phyloP scores from a whole-genome alignment of 345 rosid species.

The Balakata baccata region DNA sequence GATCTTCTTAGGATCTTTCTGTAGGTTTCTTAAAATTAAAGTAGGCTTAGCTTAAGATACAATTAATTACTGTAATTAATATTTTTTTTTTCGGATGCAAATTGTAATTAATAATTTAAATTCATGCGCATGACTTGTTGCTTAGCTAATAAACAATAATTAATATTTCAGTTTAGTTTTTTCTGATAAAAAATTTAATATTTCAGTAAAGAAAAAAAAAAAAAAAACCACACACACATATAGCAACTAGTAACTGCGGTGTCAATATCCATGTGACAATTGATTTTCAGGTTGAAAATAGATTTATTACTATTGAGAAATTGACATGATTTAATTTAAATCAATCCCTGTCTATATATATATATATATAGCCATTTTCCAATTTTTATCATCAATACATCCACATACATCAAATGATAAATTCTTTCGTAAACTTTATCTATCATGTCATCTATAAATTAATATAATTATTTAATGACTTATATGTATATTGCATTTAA shows the following conservation, averaged over 20 bases:
- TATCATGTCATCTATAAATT: too few relatives aligned
- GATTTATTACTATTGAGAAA: neutral
- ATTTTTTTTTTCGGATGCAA: neutral
- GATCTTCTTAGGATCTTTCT: neutral
- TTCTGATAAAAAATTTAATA: neutral
- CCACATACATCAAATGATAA: too few relatives aligned
- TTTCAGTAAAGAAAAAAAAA: neutral
- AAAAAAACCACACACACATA: neutral
- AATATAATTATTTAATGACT: too few relatives aligned
- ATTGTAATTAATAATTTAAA: neutral
- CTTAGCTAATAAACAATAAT: neutral
- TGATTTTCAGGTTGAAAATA: neutral
- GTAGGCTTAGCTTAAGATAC: neutral
- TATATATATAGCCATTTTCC: neutral
- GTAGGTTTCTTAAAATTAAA: neutral
- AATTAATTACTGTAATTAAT: neutral
- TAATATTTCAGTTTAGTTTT: neutral
- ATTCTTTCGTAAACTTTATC: too few relatives aligned
- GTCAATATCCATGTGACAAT: neutral
- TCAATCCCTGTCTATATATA: neutral
- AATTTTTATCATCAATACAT: too few relatives aligned
- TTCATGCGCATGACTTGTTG: neutral
- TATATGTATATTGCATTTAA: too few relatives aligned
- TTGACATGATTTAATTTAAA: neutral
- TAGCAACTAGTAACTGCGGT: neutral